Evolutionary conservation across 2,329 filamentous ascomycete genomes (phyloP).

Genomic region (Stagonosporopsis vannaccii): DNA sequence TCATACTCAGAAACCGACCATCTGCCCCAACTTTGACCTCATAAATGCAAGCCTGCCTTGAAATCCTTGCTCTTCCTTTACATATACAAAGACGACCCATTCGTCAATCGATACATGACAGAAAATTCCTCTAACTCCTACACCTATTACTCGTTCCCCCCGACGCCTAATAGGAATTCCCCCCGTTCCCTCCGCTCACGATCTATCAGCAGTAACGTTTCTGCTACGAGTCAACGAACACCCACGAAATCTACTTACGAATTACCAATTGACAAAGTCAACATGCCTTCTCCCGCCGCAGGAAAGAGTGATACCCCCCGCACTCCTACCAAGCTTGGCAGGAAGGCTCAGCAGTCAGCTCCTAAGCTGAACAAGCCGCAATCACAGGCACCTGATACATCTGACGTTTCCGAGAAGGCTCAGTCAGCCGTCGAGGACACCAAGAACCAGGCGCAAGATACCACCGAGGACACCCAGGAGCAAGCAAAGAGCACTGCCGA

Average conservation of each 20-base stretch:
- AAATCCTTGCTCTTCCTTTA: conserved; percentile 22
- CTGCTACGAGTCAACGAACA: conserved; percentile 42
- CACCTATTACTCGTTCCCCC: conserved; percentile 61
- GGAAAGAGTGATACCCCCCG: conserved; percentile 58
- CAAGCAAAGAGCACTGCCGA: conserved; percentile 42
- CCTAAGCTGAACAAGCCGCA: conserved; percentile 53
- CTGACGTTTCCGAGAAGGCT: conserved; percentile 45
- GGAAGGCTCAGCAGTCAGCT: conserved; percentile 52
- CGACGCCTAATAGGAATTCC: conserved; percentile 55
- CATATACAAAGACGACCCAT: conserved; percentile 43
- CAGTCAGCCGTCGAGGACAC: conserved; percentile 38
- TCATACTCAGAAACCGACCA: conserved; percentile 39
- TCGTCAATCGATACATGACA: conserved; percentile 57
- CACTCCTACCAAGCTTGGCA: conserved; percentile 60
- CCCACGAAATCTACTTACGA: conserved; percentile 40
- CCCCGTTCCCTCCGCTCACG: conserved; percentile 47
- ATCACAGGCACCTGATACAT: conserved; percentile 43
- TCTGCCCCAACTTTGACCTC: conserved; percentile 29
- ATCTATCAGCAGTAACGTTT: conserved; percentile 50
- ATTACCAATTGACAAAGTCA: conserved; percentile 38
- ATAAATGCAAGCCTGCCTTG: conserved; percentile 41
- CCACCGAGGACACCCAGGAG: conserved; percentile 45
- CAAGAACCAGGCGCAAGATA: conserved; percentile 48
- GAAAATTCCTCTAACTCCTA: conserved; percentile 57
- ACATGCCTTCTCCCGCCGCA: conserved; percentile 60